Conservation (phyloP, 345 rosid genomes). For the Arabis alpina region DNA sequence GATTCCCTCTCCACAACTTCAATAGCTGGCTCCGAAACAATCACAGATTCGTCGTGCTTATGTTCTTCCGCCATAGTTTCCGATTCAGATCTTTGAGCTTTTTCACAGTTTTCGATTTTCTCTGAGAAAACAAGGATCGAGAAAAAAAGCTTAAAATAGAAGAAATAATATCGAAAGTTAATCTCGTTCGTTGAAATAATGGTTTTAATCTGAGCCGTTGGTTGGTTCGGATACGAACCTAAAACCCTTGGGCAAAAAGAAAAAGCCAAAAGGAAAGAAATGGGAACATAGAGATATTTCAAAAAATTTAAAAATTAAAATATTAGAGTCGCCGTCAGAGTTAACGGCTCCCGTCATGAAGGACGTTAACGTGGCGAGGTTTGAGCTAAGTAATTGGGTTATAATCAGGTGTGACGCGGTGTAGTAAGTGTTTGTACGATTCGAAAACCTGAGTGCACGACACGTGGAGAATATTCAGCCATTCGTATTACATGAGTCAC, state of each 20-base stretch:
- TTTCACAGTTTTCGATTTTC: conserved; percentile 20
- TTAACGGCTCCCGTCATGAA: conserved; percentile 32
- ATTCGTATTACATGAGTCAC: conserved; percentile 39
- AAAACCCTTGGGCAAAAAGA: background rate
- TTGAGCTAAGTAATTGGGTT: conserved; percentile 29
- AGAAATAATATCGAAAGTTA: background rate
- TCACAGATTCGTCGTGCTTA: conserved; percentile 42
- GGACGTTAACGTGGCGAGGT: conserved; percentile 36
- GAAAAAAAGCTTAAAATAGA: conserved; percentile 35
- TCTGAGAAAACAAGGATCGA: conserved; percentile 24
- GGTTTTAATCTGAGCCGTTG: conserved; percentile 14
- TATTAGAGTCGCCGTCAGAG: conserved; percentile 36
- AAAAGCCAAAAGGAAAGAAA: conserved; percentile 22
- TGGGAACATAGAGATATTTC: conserved; percentile 29
- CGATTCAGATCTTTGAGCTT: conserved; percentile 31
- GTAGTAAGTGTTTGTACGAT: background rate
- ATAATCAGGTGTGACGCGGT: conserved; percentile 39
- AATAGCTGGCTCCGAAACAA: conserved; percentile 30
- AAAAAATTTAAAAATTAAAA: background rate
- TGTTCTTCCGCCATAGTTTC: conserved; percentile 40
- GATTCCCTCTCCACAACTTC: conserved; percentile 44
- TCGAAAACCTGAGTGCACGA: background rate
- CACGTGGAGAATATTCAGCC: conserved; percentile 38
- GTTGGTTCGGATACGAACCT: conserved; percentile 39
- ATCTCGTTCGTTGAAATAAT: conserved; percentile 28